A percentile compares a stretch with the other conserved stretches of the same genome.
Conservation (phyloP, 2,329 filamentous ascomycete genomes). For the Neonectria punicea region DNA sequence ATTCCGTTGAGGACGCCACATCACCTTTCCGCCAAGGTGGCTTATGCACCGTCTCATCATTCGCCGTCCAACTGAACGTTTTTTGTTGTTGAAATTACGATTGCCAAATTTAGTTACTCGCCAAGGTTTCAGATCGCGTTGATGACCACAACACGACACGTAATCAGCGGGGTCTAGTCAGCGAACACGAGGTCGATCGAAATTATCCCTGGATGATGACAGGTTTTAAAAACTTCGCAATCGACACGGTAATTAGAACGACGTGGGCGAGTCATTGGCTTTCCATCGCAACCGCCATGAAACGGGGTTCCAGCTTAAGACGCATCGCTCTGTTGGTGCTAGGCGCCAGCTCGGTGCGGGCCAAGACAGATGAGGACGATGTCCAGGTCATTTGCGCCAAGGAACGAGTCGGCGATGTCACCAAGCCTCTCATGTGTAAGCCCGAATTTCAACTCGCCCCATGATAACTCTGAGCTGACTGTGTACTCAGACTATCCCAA, state of each 20-base stretch:
- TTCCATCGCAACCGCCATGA: neutral
- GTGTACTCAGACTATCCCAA: conserved; percentile 37
- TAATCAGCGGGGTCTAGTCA: neutral
- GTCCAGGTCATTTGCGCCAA: conserved; percentile 20
- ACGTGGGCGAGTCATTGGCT: neutral
- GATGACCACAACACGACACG: neutral
- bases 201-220: neutral
- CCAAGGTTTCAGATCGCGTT: neutral
- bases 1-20: neutral
- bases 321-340: conserved; percentile 3
- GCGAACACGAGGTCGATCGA: neutral
- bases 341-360: neutral
- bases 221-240: neutral
- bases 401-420: conserved; percentile 7
- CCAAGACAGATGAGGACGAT: neutral
- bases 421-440: conserved; percentile 18
- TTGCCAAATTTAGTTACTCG: neutral
- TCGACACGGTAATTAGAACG: neutral
- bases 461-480: conserved; percentile 6
- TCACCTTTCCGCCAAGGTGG: too few species aligned
- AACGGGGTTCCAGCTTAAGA: neutral
- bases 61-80: too few species aligned
- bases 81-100: neutral
- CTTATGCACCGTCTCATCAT: neutral
- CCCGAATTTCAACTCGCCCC: neutral